phyloP scores from a whole-genome alignment of 805 yeast species.

The Wickerhamiella nectarea region DNA sequence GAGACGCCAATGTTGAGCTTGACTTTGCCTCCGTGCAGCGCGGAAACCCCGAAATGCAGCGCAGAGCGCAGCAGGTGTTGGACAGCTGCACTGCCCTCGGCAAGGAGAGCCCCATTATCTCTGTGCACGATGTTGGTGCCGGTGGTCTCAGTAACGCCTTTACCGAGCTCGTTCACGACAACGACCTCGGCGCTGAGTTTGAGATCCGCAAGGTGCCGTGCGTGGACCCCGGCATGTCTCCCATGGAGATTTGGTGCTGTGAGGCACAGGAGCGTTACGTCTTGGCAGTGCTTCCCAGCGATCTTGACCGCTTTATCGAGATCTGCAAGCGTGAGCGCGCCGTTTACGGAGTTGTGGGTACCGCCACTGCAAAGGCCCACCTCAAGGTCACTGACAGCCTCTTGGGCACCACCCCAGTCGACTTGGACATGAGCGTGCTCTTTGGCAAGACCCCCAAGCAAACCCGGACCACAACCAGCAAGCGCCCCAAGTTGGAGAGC shows the following conservation, averaged over 20 bases:
- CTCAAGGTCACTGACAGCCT: constrained; percentile 67
- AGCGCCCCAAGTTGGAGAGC: constrained; percentile 34
- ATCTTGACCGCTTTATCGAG: constrained; percentile 53
- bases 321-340: constrained; percentile 94
- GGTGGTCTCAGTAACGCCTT: constrained; percentile 96
- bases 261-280: constrained; percentile 98
- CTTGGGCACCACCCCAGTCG: constrained; percentile 76
- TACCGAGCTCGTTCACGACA: constrained; percentile 95
- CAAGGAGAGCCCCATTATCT: constrained; percentile 65
- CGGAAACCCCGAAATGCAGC: constrained; percentile 98
- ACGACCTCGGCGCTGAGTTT: constrained; percentile 84
- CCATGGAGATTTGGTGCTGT: constrained; percentile 99
- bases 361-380: constrained; percentile 77
- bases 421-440: constrained; percentile 83
- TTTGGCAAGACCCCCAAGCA: constrained; percentile 97
- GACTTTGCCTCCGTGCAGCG: constrained; percentile 99
- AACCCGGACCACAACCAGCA: constrained; percentile 61
- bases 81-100: constrained; percentile 86
- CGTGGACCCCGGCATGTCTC: constrained; percentile 96
- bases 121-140: constrained; percentile 98
- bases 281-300: constrained; percentile 72
- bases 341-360: constrained; percentile 90
- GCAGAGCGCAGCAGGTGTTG: constrained; percentile 97
- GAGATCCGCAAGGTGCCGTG: constrained; percentile 83
- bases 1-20: constrained; percentile 77